Percentiles rank a stretch among this genome's conserved stretches.
Conservation (phyloP, 1,284 basidiomycete genomes). For the Cystobasidiaceae sp. region DNA sequence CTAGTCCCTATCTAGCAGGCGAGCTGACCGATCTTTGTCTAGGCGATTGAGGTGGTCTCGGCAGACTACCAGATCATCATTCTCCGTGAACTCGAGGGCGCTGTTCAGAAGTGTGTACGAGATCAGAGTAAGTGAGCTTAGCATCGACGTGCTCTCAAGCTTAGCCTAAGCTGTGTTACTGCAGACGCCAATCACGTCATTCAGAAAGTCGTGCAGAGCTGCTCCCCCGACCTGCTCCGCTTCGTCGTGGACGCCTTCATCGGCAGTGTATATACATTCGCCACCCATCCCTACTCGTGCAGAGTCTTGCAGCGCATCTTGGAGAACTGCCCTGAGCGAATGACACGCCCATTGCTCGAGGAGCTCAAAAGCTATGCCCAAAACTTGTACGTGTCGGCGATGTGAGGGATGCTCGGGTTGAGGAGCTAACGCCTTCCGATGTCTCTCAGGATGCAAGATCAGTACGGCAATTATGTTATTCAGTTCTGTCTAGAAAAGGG, state of each 20-base stretch:
- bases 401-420: background rate
- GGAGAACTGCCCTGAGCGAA: slow-evolving; percentile 69
- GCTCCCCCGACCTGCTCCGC: slow-evolving; percentile 65
- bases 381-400: slow-evolving; percentile 50
- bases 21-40: slow-evolving; percentile 35
- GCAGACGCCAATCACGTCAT: slow-evolving; percentile 55
- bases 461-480: slow-evolving; percentile 48
- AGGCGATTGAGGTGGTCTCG: slow-evolving; percentile 79
- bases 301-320: slow-evolving; percentile 91
- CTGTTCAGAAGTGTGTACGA: slow-evolving; percentile 80
- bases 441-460: slow-evolving; percentile 46
- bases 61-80: slow-evolving; percentile 70
- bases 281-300: slow-evolving; percentile 90
- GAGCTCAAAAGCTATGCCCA: slow-evolving; percentile 71
- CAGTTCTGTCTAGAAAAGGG: slow-evolving; percentile 89
- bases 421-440: background rate
- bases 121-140: slow-evolving; percentile 55
- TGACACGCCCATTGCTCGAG: slow-evolving; percentile 68
- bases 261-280: slow-evolving; percentile 75
- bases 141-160: background rate
- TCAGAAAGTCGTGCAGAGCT: slow-evolving; percentile 78
- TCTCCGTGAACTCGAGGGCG: slow-evolving; percentile 72
- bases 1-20: background rate
- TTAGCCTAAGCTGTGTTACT: background rate
- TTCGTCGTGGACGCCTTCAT: slow-evolving; percentile 70